Evolutionary conservation across 2,329 filamentous ascomycete species (phyloP).

Genomic region (Exophiala sp.): DNA sequence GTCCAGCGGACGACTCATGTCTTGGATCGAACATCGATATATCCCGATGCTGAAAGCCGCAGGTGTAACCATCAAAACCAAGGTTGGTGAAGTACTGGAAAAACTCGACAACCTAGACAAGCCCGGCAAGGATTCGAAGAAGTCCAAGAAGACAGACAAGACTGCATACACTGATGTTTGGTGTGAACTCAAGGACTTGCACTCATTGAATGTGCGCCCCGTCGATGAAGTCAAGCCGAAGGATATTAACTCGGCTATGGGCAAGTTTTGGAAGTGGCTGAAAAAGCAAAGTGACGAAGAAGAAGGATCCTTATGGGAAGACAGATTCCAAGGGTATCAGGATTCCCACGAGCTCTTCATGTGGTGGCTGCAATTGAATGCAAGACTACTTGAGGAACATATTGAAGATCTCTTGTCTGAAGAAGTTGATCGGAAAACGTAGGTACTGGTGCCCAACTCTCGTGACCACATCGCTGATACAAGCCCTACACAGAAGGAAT

Average conservation of each 20-base stretch:
- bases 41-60: slow-evolving; percentile 7
- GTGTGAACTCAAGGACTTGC: slow-evolving; percentile 16
- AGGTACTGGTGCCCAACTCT: background rate
- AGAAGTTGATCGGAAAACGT: background rate
- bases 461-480: background rate
- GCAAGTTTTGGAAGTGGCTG: slow-evolving; percentile 9
- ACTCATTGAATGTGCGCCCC: slow-evolving; percentile 2
- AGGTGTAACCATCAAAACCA: background rate
- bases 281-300: background rate
- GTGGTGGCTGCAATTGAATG: background rate
- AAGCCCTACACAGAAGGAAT: no score
- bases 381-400: background rate
- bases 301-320: background rate
- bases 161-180: slow-evolving; percentile 12
- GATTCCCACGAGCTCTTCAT: slow-evolving; percentile 5
- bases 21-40: slow-evolving; percentile 17
- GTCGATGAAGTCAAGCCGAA: background rate
- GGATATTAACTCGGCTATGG: slow-evolving; percentile 1
- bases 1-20: slow-evolving; percentile 14
- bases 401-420: background rate
- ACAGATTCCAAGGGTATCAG: background rate
- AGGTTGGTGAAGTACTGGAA: background rate
- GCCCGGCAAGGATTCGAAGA: no score
- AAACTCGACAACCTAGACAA: background rate
- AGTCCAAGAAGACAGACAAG: no score